A percentile compares a stretch with the other conserved stretches of the same genome.
These are phyloP conservation scores for Ceratocystis diversiconidia DNA, from an alignment of 2,329 filamentous ascomycete genomes.

Conservation along the genomic window DNA sequence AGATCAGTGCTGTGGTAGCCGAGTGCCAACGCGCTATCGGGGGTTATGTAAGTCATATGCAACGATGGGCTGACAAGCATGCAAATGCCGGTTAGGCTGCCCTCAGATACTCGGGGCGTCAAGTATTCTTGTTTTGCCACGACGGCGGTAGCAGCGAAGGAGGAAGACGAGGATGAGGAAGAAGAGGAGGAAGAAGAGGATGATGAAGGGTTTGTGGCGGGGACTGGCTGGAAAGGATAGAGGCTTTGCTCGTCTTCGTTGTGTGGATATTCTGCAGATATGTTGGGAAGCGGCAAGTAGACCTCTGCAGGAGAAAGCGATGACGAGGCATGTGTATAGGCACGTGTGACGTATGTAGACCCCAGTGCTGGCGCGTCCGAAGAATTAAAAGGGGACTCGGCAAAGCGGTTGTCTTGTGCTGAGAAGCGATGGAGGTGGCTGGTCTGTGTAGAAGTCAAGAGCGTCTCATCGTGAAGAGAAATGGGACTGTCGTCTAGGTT, in stretches of 20 bases:
- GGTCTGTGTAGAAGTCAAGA: not conserved
- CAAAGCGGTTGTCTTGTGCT: not conserved
- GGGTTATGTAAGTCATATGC: conserved; percentile 72
- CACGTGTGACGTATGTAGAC: not conserved
- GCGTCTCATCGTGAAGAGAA: conserved; percentile 17
- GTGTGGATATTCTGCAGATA: conserved; percentile 28
- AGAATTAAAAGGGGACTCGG: not conserved
- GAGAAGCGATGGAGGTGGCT: not conserved
- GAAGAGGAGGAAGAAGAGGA: no score
- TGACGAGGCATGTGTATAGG: not conserved
- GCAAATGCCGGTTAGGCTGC: conserved; percentile 38
- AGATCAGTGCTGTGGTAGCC: conserved; percentile 61
- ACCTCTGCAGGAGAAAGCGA: not conserved
- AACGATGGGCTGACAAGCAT: conserved; percentile 78
- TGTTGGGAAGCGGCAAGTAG: not conserved
- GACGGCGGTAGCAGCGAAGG: not conserved
- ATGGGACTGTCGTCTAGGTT: conserved; percentile 23
- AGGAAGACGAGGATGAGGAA: no score
- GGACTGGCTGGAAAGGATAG: conserved; percentile 37
- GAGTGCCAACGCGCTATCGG: conserved; percentile 58
- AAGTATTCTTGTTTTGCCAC: not conserved
- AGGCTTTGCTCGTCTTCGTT: conserved; percentile 28
- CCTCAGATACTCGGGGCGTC: not conserved
- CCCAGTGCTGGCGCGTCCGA: not conserved
- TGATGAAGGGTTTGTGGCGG: not conserved